Evolutionary conservation across 495 filamentous ascomycete genomes (phyloP), one percentile per base, ranked within the genome.

Genomic region (Halenospora varia): DNA sequence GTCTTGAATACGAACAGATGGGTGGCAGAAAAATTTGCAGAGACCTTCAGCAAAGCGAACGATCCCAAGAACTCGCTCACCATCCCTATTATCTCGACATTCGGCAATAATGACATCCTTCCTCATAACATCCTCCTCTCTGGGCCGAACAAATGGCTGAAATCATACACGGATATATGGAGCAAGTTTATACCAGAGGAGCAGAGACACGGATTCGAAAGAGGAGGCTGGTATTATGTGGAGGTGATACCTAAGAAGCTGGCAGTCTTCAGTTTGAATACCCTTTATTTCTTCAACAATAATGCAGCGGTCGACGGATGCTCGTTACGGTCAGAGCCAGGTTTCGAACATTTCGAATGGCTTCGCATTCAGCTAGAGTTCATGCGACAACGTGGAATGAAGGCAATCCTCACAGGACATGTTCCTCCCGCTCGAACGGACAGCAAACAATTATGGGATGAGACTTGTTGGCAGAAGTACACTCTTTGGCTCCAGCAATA

Each of bases 391-490:
- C 83, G 91, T 23, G 85, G 89, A 35, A 90, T 97, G 87, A 97
- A 99, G 70, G 94, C 88, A 4, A 96, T 99, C 42, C 70, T 99
- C 42, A 94, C 86, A 55, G 95, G 95, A 0, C 94, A 99, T 75
- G 91, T 97, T 19, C 90, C 95, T 9, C 94, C 94, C 0, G 92
- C 92, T 1, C 78, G 91, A 63, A 90, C 90, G 0, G 80, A 85
- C 1, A 83, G 81, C 64, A 98, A 98, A 77, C 77, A 76, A 55
- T 82, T 81, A 62, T 98, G 94, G 94, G 91, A 96, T 58, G 80
- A 83, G 64, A 90, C 88, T 0, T 99, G 94, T 73, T 99, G 95
- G 94, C 94, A 96, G 70, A 96, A 96, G 67, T 99, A 96, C 71
- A 88, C 92, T 0, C 75, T 97, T 2, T 97, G 91, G 90, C 69